Evolutionary conservation across 2,329 filamentous ascomycete species (phyloP), one percentile per base, ranked within the genome.

Genomic region (Aspergillus sp.): DNA sequence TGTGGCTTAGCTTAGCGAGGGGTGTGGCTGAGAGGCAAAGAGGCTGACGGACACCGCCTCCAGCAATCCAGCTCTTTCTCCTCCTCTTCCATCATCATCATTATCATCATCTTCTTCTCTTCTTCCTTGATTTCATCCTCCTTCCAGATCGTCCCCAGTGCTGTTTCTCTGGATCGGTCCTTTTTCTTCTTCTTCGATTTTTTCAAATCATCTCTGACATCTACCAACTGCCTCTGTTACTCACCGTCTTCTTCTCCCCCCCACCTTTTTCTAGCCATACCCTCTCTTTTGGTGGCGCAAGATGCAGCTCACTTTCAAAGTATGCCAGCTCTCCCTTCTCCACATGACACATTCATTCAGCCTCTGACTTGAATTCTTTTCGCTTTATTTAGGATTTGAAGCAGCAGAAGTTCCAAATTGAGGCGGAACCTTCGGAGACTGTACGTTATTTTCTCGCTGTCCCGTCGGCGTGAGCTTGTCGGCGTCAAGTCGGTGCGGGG

Each of bases 391-490:
- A 96, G 90, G 93, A 98, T 76, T 80, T 98, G 64, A 97, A 96
- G 78, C 93, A 97, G 72, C 88, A 96, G 70, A 96, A 96, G 77
- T 98, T 98, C 74, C 83, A 85, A 63, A 86, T 98, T 76, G 91
- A 97, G 58, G 88, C 90, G 64, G 90, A 97, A 70, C 88, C 90
- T 52, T 84, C 86, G 54, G 90, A 96, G 67, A 87, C 88, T 68
- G 90, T 96, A 84, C 61, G 86, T 43, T 42, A 27, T 43, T 35
- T 45, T 29, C 29, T 40, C 29, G 33, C 34, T 40, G 41, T 36
- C 27, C 32, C 40, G 43, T 45, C 40, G 19, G 19, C 19, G 19
- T 19, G 19, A 51, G 42, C 26, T 46, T 43, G 40, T 41, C 43
- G 39, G 40, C 45, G 43, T 52, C 43, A 48, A 48, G 10, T 41